Base-by-base conservation (phyloP, 2,329 filamentous ascomycete species). In the Aspergillus flavus region DNA sequence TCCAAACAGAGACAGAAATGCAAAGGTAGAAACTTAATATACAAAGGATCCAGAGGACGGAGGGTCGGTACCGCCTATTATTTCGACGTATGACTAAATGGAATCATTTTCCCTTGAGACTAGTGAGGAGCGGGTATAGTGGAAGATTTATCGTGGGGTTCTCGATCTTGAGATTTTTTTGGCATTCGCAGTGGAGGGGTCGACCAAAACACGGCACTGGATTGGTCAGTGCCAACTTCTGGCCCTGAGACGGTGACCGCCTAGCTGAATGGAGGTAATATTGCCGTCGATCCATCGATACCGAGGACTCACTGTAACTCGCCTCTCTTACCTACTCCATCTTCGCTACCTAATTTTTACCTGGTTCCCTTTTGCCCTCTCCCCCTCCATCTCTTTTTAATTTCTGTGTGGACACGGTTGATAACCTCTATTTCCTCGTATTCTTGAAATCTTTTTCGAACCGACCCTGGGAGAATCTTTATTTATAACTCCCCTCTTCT, bases 221-320 rank as follows among this genome's bases (percentile, higher is more conserved):
- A 64, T 64, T 64, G 62, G 62, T 3, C 16, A 21, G 41, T 64
- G 62, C 62, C 62, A 64, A 64, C 36, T 59, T 64, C 39, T 53
- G 43, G 14, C 30, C 50, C 34, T 48, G 19, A 34, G 39, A 10
- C 11, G n/a, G 57, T 9, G 26, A 32, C 58, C 19, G 59, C 26
- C 39, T 34, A 41, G 52, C 52, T n/a, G n/a, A 26, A 55, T 55
- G n/a, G 3, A 39, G 52, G 3, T 26, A 39, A 11, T 23, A 19
- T 16, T 12, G 32, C 16, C 28, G 57, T 50, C 34, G 57, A 58
- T 58, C 50, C 34, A 16, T 36, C 34, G 34, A 36, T 14, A 36
- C 34, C 34, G 34, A 36, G 14, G 34, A 36, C 12, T 16, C 34
- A 16, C 34, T 36, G 34, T 36, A 36, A 36, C 34, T 36, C 34